Percentiles rank a stretch among this genome's conserved stretches.
phyloP scores from a whole-genome alignment of 2,329 filamentous ascomycete species.

The Chaetomium olivaceum region DNA sequence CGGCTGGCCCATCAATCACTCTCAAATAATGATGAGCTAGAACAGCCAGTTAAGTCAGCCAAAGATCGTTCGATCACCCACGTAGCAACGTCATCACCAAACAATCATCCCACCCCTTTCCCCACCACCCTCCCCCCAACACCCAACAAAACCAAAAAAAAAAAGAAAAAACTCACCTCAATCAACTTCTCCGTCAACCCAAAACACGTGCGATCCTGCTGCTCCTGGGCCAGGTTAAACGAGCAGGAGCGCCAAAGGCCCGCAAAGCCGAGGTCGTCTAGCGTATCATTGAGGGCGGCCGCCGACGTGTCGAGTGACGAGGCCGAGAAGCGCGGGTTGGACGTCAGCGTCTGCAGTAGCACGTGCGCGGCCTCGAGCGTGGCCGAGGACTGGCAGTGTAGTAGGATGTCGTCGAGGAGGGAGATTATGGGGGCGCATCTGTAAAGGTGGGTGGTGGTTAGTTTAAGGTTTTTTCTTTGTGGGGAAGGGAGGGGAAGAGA shows the following conservation, averaged over 20 bases:
- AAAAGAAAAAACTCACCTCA: constrained; percentile 48
- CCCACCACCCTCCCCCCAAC: not conserved
- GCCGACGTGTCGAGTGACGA: constrained; percentile 48
- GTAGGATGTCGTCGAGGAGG: constrained; percentile 61
- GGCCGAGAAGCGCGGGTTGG: constrained; percentile 52
- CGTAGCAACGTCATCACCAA: not conserved
- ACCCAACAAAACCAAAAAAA: not conserved
- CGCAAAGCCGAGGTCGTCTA: constrained; percentile 63
- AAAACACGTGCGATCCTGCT: constrained; percentile 52
- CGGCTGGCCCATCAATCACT: not conserved
- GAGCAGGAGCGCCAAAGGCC: constrained; percentile 59
- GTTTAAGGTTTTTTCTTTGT: not conserved
- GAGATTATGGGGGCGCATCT: constrained; percentile 56
- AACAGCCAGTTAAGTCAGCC: not conserved
- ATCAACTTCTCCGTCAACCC: constrained; percentile 61
- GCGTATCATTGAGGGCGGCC: constrained; percentile 51
- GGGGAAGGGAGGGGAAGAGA: no score
- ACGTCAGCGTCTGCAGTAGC: constrained; percentile 60
- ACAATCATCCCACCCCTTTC: not conserved
- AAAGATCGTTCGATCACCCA: not conserved
- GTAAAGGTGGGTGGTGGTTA: not conserved
- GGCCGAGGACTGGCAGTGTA: constrained; percentile 62
- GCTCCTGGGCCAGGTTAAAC: constrained; percentile 50
- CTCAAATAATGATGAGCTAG: constrained; percentile 9
- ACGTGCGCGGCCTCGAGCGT: constrained; percentile 62